Conservation (phyloP, 371 early-diverging fungal genomes). For the Mortierella sp. region DNA sequence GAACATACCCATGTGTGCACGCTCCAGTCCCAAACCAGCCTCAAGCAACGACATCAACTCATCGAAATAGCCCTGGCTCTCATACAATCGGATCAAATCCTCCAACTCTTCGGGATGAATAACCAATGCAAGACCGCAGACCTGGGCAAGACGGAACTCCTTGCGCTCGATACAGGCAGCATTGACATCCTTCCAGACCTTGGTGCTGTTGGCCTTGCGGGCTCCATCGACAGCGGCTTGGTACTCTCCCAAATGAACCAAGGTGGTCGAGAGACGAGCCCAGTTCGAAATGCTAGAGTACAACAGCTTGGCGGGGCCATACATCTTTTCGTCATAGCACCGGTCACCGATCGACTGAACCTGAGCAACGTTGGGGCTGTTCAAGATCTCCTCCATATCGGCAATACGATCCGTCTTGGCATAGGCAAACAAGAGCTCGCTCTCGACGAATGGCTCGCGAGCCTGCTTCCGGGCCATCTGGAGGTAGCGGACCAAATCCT, state of each 20-base stretch:
- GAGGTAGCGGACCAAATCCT: slow-evolving; percentile 92
- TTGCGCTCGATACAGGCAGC: slow-evolving; percentile 92
- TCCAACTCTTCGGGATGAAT: slow-evolving; percentile 97
- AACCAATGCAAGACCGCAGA: slow-evolving; percentile 95
- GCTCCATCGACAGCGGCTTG: slow-evolving; percentile 97
- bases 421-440: slow-evolving; percentile 92
- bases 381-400: slow-evolving; percentile 94
- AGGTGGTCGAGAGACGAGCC: slow-evolving; percentile 94
- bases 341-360: slow-evolving; percentile 94
- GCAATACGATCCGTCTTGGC: slow-evolving; percentile 93
- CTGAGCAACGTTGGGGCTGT: slow-evolving; percentile 93
- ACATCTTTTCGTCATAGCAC: slow-evolving; percentile 92
- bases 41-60: slow-evolving; percentile 92
- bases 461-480: slow-evolving; percentile 93
- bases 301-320: slow-evolving; percentile 93
- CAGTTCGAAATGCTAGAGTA: slow-evolving; percentile 96
- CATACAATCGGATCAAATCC: slow-evolving; percentile 87
- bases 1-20: slow-evolving; percentile 99
- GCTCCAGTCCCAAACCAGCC: slow-evolving; percentile 93
- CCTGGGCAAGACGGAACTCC: slow-evolving; percentile 97
- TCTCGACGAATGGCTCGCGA: slow-evolving; percentile 93
- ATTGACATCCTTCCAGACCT: slow-evolving; percentile 98
- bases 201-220: slow-evolving; percentile 95
- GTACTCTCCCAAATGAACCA: slow-evolving; percentile 94
- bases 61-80: slow-evolving; percentile 87